Evolutionary conservation across 106 monocot species (phyloP).

Genomic region (Acorus calamus): DNA sequence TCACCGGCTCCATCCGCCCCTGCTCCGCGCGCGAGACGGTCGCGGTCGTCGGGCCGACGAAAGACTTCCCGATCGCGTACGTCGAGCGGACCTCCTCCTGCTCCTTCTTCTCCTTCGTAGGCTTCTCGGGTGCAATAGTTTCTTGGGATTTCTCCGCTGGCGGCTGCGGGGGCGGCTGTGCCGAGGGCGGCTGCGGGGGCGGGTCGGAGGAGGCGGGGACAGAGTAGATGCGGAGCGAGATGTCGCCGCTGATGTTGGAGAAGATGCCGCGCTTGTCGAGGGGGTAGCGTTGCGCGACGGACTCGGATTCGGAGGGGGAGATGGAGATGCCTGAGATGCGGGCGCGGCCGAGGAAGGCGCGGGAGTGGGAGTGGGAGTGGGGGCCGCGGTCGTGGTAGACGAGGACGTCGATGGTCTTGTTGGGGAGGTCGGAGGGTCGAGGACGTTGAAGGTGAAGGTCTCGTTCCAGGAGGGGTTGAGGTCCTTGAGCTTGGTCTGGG

Average conservation of each 20-base stretch:
- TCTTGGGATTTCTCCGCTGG: no score
- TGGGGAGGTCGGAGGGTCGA: conserved; percentile 25
- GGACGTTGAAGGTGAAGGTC: conserved; percentile 59
- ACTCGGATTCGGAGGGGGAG: conserved; percentile 24
- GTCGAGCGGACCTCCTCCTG: conserved; percentile 7
- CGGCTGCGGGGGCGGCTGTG: no score
- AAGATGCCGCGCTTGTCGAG: conserved; percentile 86
- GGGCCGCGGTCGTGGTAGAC: conserved; percentile 51
- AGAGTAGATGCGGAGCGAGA: conserved; percentile 50
- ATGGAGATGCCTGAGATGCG: conserved; percentile 54
- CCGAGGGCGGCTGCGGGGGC: not conserved
- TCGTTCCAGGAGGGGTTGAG: conserved; percentile 66
- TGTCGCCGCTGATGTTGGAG: conserved; percentile 73
- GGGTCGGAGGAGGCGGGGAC: conserved; percentile 5
- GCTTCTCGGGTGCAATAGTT: not conserved
- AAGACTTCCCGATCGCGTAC: no score
- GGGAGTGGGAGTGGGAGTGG: conserved; percentile 6
- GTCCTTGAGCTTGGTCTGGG: conserved; percentile 45
- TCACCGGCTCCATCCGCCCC: conserved; percentile 14
- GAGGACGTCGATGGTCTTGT: conserved; percentile 45
- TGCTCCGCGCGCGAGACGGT: not conserved
- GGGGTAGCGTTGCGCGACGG: conserved; percentile 41
- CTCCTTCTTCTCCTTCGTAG: conserved; percentile 9
- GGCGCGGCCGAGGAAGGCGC: conserved; percentile 71
- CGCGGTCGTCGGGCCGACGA: no score